Percentiles rank a stretch among this genome's conserved stretches.
Conservation (phyloP, 1,139 yeast genomes). For the Candida tetrigidarum region DNA sequence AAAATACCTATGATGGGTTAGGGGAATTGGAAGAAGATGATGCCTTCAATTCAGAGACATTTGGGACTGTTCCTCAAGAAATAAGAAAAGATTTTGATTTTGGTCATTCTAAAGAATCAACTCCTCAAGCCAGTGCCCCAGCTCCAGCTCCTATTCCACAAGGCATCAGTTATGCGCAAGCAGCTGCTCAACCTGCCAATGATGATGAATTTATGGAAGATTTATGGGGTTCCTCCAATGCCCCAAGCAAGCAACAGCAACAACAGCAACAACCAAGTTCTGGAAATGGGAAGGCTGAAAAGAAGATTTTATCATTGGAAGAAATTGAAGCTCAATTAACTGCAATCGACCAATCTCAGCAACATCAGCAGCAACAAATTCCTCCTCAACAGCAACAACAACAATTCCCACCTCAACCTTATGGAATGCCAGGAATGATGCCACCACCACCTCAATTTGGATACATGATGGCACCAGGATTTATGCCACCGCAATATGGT, state of each 20-base stretch:
- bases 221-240: constrained; percentile 49
- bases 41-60: constrained; percentile 85
- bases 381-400: constrained; percentile 24
- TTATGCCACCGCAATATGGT: constrained; percentile 47
- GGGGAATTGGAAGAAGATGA: constrained; percentile 81
- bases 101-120: constrained; percentile 37
- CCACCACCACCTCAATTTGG: constrained; percentile 43
- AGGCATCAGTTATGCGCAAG: constrained; percentile 61
- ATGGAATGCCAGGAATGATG: constrained; percentile 44
- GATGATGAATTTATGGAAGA: constrained; percentile 57
- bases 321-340: constrained; percentile 79
- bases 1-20: constrained; percentile 82
- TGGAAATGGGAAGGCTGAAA: constrained; percentile 25
- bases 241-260: constrained; percentile 27
- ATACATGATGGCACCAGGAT: constrained; percentile 46
- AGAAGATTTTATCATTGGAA: constrained; percentile 65
- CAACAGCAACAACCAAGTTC: constrained; percentile 18
- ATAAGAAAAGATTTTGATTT: constrained; percentile 79
- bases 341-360: constrained; percentile 42
- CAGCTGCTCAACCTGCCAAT: constrained; percentile 42
- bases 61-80: constrained; percentile 60
- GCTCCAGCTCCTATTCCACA: constrained; percentile 30
- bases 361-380: constrained; percentile 22
- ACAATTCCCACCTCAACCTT: constrained; percentile 30
- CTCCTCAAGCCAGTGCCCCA: constrained; percentile 12